Percentiles rank a stretch among this genome's conserved stretches.
These are phyloP conservation scores for Metschnikowia shivogae DNA, from an alignment of 805 yeast genomes.

Conservation along the genomic window DNA sequence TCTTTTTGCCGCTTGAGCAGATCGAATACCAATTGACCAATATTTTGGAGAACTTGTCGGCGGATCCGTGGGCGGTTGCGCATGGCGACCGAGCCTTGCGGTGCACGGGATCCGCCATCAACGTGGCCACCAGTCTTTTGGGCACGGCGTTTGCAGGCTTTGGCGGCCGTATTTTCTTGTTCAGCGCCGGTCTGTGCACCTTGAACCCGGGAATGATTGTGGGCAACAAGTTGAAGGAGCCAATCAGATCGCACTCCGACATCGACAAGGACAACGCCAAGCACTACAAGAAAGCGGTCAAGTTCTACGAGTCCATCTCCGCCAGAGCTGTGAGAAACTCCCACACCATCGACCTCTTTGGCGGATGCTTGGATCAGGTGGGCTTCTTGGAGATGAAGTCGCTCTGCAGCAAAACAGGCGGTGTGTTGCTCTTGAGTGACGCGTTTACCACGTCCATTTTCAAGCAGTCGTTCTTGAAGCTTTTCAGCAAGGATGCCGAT, in stretches of 20 bases:
- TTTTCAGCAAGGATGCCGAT: conserved; percentile 82
- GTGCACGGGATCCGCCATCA: conserved; percentile 89
- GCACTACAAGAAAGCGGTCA: conserved; percentile 80
- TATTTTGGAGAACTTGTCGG: conserved; percentile 69
- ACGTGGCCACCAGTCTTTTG: conserved; percentile 75
- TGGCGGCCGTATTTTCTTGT: conserved; percentile 85
- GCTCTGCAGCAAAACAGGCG: conserved; percentile 83
- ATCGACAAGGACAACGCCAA: conserved; percentile 86
- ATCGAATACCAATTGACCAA: conserved; percentile 82
- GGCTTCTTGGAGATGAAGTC: conserved; percentile 93
- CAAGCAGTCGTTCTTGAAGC: conserved; percentile 84
- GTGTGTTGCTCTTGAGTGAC: conserved; percentile 81
- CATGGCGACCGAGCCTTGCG: conserved; percentile 82
- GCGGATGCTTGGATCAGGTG: conserved; percentile 94
- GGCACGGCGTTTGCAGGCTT: conserved; percentile 80
- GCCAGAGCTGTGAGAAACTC: conserved; percentile 65
- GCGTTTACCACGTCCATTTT: conserved; percentile 93
- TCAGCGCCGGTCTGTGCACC: conserved; percentile 94
- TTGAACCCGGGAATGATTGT: conserved; percentile 93
- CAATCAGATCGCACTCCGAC: conserved; percentile 95
- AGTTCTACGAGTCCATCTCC: conserved; percentile 74
- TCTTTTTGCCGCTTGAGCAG: conserved; percentile 67
- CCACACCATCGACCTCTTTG: conserved; percentile 84
- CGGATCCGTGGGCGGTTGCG: conserved; percentile 87
- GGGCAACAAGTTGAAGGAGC: conserved; percentile 86